phyloP scores from a whole-genome alignment of 305 asterid species.

The Fraxinus sp. region DNA sequence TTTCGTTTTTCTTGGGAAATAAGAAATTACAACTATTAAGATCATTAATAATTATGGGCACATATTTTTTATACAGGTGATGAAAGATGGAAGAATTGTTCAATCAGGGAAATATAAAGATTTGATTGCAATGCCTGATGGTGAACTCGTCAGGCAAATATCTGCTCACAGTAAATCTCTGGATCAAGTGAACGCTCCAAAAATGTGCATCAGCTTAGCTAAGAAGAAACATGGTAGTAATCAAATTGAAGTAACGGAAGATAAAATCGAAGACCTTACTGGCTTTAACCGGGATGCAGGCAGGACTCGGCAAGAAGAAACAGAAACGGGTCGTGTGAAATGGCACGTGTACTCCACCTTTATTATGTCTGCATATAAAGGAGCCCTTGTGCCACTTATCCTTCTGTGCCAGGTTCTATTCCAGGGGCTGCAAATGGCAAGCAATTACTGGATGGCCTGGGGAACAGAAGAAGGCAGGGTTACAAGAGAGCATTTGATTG shows the following conservation, averaged over 20 bases:
- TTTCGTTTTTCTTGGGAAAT: conserved; percentile 2
- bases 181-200: conserved; percentile 49
- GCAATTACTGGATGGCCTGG: conserved; percentile 96
- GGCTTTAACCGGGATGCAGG: conserved; percentile 34
- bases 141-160: conserved; percentile 66
- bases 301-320: conserved; percentile 43
- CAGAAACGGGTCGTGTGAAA: conserved; percentile 70
- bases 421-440: conserved; percentile 77
- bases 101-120: conserved; percentile 71
- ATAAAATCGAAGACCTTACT: conserved; percentile 42
- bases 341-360: conserved; percentile 73
- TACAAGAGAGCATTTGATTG: conserved; percentile 43
- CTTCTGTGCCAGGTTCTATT: conserved; percentile 67
- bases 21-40: background rate
- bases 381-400: conserved; percentile 67
- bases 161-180: conserved; percentile 64
- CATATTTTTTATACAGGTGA: conserved; percentile 41
- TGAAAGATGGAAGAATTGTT: conserved; percentile 70
- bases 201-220: conserved; percentile 20
- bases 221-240: conserved; percentile 32
- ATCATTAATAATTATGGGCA: background rate
- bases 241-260: conserved; percentile 41
- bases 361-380: conserved; percentile 67
- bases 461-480: conserved; percentile 56
- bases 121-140: conserved; percentile 51